Evolutionary conservation across 257 asterid genomes (phyloP).

Genomic region (Rubia yunnanensis): DNA sequence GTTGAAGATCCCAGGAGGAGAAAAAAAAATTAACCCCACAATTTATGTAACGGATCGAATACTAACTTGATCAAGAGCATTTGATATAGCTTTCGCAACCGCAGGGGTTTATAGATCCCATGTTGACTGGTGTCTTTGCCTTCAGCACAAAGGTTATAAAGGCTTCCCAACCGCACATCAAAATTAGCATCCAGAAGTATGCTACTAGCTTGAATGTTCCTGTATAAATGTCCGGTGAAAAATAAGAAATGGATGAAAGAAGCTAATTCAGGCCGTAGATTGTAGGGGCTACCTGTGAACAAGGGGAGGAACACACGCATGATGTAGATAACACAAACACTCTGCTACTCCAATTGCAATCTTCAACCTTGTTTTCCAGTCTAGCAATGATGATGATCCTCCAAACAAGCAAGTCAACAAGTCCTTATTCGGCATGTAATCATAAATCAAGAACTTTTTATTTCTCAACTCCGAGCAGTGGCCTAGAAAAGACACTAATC

Average conservation of each 20-base stretch:
- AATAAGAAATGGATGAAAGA: not conserved
- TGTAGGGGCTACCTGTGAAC: constrained; percentile 13
- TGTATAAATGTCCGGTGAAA: not conserved
- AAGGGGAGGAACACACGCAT: constrained; percentile 11
- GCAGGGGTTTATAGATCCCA: not conserved
- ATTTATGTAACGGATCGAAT: not conserved
- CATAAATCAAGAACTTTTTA: constrained; percentile 11
- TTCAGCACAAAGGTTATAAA: not conserved
- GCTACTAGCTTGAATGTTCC: constrained; percentile 14
- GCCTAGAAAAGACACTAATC: constrained; percentile 12
- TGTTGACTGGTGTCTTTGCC: not conserved
- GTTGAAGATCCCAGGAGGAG: not conserved
- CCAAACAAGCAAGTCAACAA: not conserved
- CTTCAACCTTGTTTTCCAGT: constrained; percentile 12
- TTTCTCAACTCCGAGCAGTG: constrained; percentile 4
- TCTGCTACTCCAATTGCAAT: constrained; percentile 11
- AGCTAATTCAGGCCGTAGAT: not conserved
- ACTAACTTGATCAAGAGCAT: constrained; percentile 1
- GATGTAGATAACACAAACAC: constrained; percentile 8
- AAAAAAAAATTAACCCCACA: no score
- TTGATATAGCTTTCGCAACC: not conserved
- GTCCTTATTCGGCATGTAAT: constrained; percentile 2
- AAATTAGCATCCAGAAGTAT: constrained; percentile 6
- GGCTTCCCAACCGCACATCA: constrained; percentile 10
- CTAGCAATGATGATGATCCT: not conserved